These are phyloP conservation scores for Microdochium nivale DNA, from an alignment of 2,329 filamentous ascomycete species.

Conservation along the genomic window DNA sequence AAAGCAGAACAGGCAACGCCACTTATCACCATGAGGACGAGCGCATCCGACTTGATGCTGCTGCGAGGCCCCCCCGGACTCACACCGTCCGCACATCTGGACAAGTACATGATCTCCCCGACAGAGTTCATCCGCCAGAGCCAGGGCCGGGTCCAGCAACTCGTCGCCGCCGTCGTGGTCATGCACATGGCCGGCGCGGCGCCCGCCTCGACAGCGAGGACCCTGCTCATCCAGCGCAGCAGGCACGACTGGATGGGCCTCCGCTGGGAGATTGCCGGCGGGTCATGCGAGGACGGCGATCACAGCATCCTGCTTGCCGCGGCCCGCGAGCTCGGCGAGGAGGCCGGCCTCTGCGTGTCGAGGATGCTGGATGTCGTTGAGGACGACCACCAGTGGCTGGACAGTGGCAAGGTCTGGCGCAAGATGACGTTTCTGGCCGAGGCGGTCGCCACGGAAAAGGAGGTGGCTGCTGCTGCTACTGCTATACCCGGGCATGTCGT, in stretches of 20 bases:
- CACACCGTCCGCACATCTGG: background rate
- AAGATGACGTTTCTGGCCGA: constrained; percentile 9
- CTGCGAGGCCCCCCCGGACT: too few species aligned
- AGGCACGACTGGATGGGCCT: constrained; percentile 33
- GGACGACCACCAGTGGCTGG: constrained; percentile 21
- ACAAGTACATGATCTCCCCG: constrained; percentile 5
- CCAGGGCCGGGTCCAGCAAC: background rate
- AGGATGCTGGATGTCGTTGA: constrained; percentile 27
- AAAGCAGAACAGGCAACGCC: too few species aligned
- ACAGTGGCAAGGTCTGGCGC: constrained; percentile 8
- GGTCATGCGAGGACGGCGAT: constrained; percentile 34
- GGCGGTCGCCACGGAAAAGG: background rate
- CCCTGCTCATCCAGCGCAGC: constrained; percentile 39
- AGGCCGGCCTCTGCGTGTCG: constrained; percentile 6
- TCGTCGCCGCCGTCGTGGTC: constrained; percentile 21
- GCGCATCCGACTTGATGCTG: too few species aligned
- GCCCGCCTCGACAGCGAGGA: constrained; percentile 1
- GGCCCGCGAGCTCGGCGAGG: constrained; percentile 38
- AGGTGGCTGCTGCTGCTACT: too few species aligned
- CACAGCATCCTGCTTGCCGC: constrained; percentile 29
- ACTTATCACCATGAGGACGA: too few species aligned
- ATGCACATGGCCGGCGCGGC: constrained; percentile 17
- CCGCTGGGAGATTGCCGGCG: constrained; percentile 40
- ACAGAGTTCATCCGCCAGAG: constrained; percentile 4
- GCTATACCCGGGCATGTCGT: too few species aligned